Conservation (phyloP, 441 rosid species). For the Brassica hybrid region DNA sequence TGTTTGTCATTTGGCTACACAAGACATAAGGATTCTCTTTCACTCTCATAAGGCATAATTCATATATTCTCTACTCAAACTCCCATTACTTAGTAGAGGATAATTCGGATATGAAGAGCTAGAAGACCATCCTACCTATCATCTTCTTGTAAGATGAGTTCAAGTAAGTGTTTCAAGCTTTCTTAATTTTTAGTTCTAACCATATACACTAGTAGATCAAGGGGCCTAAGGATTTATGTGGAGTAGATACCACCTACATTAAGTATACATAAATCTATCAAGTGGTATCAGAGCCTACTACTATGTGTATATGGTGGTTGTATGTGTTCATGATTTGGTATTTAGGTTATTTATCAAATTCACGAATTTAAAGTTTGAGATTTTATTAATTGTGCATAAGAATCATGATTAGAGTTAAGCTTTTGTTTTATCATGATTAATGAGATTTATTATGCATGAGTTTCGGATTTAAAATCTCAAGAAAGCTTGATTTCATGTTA, state of each 20-base stretch:
- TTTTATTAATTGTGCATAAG: neutral
- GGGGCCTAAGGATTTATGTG: neutral
- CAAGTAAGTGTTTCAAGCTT: neutral
- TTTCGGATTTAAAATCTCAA: neutral
- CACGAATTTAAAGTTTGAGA: neutral
- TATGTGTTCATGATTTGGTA: too few species aligned
- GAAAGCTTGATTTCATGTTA: neutral
- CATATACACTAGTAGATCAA: neutral
- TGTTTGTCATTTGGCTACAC: neutral
- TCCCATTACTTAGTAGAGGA: neutral
- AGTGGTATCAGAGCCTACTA: too few species aligned
- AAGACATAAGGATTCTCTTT: neutral
- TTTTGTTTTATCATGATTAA: neutral
- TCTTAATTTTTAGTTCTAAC: neutral
- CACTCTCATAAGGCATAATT: neutral
- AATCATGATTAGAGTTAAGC: neutral
- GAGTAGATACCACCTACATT: neutral
- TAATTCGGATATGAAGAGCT: neutral
- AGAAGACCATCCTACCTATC: neutral
- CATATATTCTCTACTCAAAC: neutral
- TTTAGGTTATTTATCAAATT: neutral
- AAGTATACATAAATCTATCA: neutral
- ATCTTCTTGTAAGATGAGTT: neutral
- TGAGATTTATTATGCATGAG: neutral
- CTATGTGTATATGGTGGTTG: too few species aligned